Evolutionary conservation across 768 basidiomycete genomes (phyloP), one percentile per base, ranked within the genome.

Genomic region (Mycena latifolia): DNA sequence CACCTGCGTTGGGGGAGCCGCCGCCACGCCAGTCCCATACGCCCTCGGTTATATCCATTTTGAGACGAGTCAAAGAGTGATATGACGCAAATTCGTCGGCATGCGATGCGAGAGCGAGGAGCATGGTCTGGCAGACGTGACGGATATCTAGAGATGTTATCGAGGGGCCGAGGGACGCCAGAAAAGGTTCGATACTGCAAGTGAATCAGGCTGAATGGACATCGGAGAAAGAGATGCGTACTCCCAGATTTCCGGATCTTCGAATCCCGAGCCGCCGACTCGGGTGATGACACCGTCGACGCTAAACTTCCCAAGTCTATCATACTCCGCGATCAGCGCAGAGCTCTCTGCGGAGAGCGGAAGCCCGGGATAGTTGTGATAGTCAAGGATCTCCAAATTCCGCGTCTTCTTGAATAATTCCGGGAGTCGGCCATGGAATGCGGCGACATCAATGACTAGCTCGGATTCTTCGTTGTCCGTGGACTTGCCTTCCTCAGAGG

Each of bases 11-110:
- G 0, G 72, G 72, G 1, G 72, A 69, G 11, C 71, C 71, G 2
- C 5, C 4, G 29, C 47, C 54, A 25, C 72, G 39, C n/a, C n/a
- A n/a, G n/a, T n/a, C n/a, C n/a, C n/a, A n/a, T n/a, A n/a, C n/a
- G n/a, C n/a, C n/a, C n/a, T 67, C 69, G 0, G 69, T 73, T 18
- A 74, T 66, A 52, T 75, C 72, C 31, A 73, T n/a, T 29, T 58
- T 66, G 25, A 75, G 62, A 33, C 35, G 61, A 5, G 41, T 20
- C n/a, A 72, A 64, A 18, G 60, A 39, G 33, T 46, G n/a, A 29
- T 61, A 74, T 3, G 63, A 46, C 2, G 63, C 25, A 28, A 72
- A 61, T 6, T 33, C 15, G 7, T 67, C 18, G 10, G n/a, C 20
- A 17, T 69, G 43, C 5, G 63, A 48, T 8, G 35, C 24, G 22